phyloP scores from a whole-genome alignment of 2,329 filamentous ascomycete species.

The Neofusicoccum parvum region DNA sequence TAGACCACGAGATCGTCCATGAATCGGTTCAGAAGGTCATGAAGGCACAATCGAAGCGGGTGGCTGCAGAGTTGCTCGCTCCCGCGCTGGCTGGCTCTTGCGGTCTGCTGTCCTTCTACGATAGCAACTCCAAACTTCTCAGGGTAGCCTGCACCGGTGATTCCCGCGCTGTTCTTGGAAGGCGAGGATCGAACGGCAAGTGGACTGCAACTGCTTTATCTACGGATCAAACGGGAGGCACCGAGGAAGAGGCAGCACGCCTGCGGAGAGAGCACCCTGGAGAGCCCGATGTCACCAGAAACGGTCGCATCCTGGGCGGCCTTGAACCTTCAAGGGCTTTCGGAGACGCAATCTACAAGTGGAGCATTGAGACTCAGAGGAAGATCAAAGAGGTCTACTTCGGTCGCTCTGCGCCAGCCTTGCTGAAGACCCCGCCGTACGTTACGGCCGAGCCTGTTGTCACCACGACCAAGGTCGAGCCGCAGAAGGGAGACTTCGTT shows the following conservation, averaged over 20 bases:
- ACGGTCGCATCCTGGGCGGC: constrained; percentile 87
- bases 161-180: constrained; percentile 89
- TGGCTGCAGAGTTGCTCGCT: constrained; percentile 86
- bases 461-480: constrained; percentile 88
- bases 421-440: constrained; percentile 90
- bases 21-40: constrained; percentile 90
- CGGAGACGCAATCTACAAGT: constrained; percentile 96
- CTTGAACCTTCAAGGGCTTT: constrained; percentile 93
- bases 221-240: constrained; percentile 90
- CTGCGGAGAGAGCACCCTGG: constrained; percentile 85
- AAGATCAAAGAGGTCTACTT: constrained; percentile 86
- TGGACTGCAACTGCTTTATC: constrained; percentile 91
- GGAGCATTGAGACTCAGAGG: constrained; percentile 81
- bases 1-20: constrained; percentile 94
- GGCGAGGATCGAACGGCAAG: constrained; percentile 74
- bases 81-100: constrained; percentile 97
- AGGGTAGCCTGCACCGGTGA: constrained; percentile 96
- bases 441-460: constrained; percentile 95
- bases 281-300: constrained; percentile 82
- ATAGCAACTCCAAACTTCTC: constrained; percentile 80
- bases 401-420: constrained; percentile 72
- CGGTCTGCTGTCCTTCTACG: constrained; percentile 94
- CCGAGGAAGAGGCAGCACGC: constrained; percentile 78
- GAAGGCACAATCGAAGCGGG: constrained; percentile 84
- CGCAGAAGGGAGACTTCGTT: constrained; percentile 88